Conservation (phyloP, 495 filamentous ascomycete genomes). For the Aspergillus biplanus region DNA sequence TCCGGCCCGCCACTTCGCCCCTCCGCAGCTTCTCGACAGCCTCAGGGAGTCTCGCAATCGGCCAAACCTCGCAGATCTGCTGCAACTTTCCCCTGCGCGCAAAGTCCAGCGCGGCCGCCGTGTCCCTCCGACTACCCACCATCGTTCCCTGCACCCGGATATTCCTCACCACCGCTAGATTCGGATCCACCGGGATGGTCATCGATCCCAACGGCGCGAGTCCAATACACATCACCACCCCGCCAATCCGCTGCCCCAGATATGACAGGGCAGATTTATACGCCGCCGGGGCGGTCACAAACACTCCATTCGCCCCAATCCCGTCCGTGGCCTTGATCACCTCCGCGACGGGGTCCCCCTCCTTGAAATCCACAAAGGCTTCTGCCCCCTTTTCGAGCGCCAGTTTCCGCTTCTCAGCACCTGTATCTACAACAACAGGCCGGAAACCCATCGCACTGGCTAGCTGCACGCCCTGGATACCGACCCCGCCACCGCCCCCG, state of each 20-base stretch:
- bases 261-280: conserved; percentile 44
- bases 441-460: conserved; percentile 59
- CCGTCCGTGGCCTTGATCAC: conserved; percentile 49
- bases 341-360: conserved; percentile 39
- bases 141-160: conserved; percentile 50
- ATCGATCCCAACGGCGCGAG: conserved; percentile 36
- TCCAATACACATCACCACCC: conserved; percentile 52
- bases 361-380: conserved; percentile 53
- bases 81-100: conserved; percentile 48
- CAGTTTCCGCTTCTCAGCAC: conserved; percentile 43
- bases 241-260: conserved; percentile 45
- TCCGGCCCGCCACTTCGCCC: conserved; percentile 51
- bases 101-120: conserved; percentile 48
- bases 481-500: conserved; percentile 62
- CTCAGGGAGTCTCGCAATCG: conserved; percentile 41
- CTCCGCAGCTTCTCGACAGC: conserved; percentile 43
- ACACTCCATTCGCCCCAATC: conserved; percentile 53
- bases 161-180: conserved; percentile 46
- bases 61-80: conserved; percentile 46
- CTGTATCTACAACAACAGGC: conserved; percentile 55
- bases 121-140: conserved; percentile 52
- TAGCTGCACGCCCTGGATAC: conserved; percentile 64
- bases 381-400: conserved; percentile 53
- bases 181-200: conserved; percentile 46
- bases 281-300: conserved; percentile 53